Evolutionary conservation across 148 eudicot genomes (phyloP).

Genomic region (Linanthus parryae): DNA sequence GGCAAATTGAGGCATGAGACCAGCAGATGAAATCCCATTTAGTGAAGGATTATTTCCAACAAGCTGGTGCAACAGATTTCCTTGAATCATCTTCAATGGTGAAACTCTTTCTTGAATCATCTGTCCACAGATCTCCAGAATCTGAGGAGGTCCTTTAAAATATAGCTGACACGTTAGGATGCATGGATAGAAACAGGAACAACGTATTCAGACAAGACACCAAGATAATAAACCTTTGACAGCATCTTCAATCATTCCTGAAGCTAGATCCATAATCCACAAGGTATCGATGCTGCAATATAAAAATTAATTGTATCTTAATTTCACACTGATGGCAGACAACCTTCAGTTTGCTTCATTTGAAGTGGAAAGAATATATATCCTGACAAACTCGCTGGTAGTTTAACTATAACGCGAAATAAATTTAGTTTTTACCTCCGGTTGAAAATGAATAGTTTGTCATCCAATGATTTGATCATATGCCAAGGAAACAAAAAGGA

Average conservation of each 20-base stretch:
- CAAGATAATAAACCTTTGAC: conserved; percentile 43
- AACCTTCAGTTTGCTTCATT: neutral
- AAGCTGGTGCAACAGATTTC: conserved; percentile 44
- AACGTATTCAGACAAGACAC: neutral
- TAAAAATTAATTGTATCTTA: no score
- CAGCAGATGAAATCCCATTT: conserved; percentile 42
- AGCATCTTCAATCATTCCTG: conserved; percentile 47
- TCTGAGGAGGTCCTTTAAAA: conserved; percentile 44
- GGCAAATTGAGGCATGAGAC: conserved; percentile 61
- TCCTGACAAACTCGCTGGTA: neutral
- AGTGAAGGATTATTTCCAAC: conserved; percentile 21
- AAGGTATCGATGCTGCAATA: conserved; percentile 70
- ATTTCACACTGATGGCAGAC: no score
- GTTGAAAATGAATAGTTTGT: conserved; percentile 43
- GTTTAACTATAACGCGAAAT: neutral
- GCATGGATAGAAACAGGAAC: neutral
- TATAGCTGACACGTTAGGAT: conserved; percentile 7
- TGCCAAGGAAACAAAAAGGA: conserved; percentile 84
- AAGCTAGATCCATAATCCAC: conserved; percentile 69
- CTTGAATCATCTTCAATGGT: conserved; percentile 36
- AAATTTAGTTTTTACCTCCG: conserved; percentile 45
- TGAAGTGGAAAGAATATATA: neutral
- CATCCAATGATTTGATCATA: conserved; percentile 46
- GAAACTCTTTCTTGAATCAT: conserved; percentile 48
- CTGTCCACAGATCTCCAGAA: conserved; percentile 61